Conservation (phyloP, 2,329 filamentous ascomycete genomes). For the Aspergillus sp. region DNA sequence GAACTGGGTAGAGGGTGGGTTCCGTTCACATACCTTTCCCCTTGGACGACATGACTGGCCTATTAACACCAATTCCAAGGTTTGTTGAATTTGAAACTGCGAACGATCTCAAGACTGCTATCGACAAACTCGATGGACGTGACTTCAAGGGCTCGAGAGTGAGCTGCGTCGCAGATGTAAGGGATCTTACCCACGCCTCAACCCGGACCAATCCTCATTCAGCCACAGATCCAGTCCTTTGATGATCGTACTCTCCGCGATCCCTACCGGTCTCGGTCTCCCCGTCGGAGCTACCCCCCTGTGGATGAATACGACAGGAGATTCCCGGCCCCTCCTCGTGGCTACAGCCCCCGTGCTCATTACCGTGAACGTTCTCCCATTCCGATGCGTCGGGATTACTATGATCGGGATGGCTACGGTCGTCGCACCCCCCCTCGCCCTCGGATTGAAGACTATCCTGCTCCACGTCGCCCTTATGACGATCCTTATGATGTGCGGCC, state of each 20-base stretch:
- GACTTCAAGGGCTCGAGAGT: slow-evolving; percentile 92
- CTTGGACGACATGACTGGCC: slow-evolving; percentile 14
- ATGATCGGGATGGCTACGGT: slow-evolving; percentile 73
- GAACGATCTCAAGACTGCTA: slow-evolving; percentile 81
- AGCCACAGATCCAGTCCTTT: slow-evolving; percentile 60
- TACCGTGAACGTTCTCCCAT: slow-evolving; percentile 85
- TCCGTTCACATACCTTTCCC: slow-evolving; percentile 9
- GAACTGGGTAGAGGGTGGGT: slow-evolving; percentile 90
- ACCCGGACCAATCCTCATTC: slow-evolving; percentile 27
- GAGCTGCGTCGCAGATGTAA: slow-evolving; percentile 82
- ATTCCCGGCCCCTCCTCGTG: slow-evolving; percentile 71
- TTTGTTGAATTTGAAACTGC: slow-evolving; percentile 98
- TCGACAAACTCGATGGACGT: slow-evolving; percentile 89
- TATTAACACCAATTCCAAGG: slow-evolving; percentile 50
- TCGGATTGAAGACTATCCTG: slow-evolving; percentile 73
- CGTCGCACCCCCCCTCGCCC: slow-evolving; percentile 80
- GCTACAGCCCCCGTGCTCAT: slow-evolving; percentile 79
- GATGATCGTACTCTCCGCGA: slow-evolving; percentile 71
- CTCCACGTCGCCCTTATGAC: slow-evolving; percentile 57
- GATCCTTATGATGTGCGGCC: slow-evolving; percentile 58
- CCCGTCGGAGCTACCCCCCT: slow-evolving; percentile 65
- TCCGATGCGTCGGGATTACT: slow-evolving; percentile 73
- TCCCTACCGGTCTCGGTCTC: slow-evolving; percentile 77
- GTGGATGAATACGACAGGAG: slow-evolving; percentile 82
- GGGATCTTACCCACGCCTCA: slow-evolving; percentile 32